These are phyloP conservation scores for Ophiostoma quercus DNA, from an alignment of 2,329 filamentous ascomycete genomes.

Conservation along the genomic window DNA sequence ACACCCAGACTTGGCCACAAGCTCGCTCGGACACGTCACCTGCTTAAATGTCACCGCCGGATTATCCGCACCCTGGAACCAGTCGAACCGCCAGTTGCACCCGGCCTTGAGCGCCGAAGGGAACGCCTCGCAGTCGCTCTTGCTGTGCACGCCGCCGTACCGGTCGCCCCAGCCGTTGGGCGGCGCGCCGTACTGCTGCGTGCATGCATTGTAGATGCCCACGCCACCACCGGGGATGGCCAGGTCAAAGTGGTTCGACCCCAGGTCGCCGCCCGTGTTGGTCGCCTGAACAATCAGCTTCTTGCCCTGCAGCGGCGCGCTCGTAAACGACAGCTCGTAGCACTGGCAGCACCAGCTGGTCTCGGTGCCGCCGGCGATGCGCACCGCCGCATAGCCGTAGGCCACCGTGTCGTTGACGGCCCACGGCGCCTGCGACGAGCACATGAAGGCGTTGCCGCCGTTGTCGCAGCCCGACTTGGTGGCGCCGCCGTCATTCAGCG, in stretches of 20 bases:
- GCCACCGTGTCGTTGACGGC: constrained; percentile 45
- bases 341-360: constrained; percentile 49
- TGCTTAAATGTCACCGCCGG: constrained; percentile 50
- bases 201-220: constrained; percentile 48
- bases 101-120: constrained; percentile 51
- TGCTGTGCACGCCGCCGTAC: constrained; percentile 53
- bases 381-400: constrained; percentile 52
- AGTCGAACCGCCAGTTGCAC: constrained; percentile 61
- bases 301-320: constrained; percentile 49
- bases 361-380: constrained; percentile 41
- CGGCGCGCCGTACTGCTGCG: constrained; percentile 42
- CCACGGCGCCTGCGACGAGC: constrained; percentile 49
- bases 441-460: constrained; percentile 50
- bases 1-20: constrained; percentile 41
- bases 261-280: constrained; percentile 53
- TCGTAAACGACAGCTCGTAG: constrained; percentile 57
- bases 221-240: constrained; percentile 50
- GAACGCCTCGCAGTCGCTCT: constrained; percentile 48
- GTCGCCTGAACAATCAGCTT: constrained; percentile 57
- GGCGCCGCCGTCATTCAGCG: constrained; percentile 39
- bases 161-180: constrained; percentile 50
- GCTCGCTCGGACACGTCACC: constrained; percentile 49
- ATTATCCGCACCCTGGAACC: constrained; percentile 56
- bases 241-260: constrained; percentile 52
- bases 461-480: constrained; percentile 35